A percentile compares a stretch with the other conserved stretches of the same genome.
Conservation (phyloP, 164 flowering plant genomes). For the Pachysandra terminalis region DNA sequence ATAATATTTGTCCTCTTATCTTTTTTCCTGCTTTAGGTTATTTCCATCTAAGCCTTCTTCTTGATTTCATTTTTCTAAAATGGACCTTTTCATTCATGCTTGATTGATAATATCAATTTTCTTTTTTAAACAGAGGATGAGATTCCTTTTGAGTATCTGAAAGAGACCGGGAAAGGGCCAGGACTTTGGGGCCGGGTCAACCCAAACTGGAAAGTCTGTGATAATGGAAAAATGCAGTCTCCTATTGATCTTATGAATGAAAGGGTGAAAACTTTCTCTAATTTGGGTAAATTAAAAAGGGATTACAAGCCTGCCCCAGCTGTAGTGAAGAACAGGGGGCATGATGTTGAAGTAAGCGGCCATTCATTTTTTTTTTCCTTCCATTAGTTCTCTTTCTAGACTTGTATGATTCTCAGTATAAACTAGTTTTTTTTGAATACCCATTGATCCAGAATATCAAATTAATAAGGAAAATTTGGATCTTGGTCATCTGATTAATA, state of each 20-base stretch:
- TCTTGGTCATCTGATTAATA: neutral
- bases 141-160: conserved; percentile 37
- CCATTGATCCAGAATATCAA: too few species aligned
- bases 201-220: conserved; percentile 56
- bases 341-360: conserved; percentile 52
- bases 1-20: too few species aligned
- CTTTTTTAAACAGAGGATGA: conserved; percentile 47
- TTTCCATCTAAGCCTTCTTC: neutral
- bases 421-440: too few species aligned
- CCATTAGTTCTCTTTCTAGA: neutral
- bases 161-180: conserved; percentile 51
- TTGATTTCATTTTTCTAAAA: neutral
- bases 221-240: conserved; percentile 61
- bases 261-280: conserved; percentile 29
- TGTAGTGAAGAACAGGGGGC: conserved; percentile 51
- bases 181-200: conserved; percentile 51
- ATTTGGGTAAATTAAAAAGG: conserved; percentile 36
- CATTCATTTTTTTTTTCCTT: too few species aligned
- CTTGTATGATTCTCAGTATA: neutral
- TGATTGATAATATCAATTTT: neutral
- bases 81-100: neutral
- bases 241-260: conserved; percentile 54
- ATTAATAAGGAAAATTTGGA: too few species aligned
- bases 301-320: conserved; percentile 51
- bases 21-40: neutral